Evolutionary conservation across 768 basidiomycete genomes (phyloP).

Genomic region (Lentinula edodes): DNA sequence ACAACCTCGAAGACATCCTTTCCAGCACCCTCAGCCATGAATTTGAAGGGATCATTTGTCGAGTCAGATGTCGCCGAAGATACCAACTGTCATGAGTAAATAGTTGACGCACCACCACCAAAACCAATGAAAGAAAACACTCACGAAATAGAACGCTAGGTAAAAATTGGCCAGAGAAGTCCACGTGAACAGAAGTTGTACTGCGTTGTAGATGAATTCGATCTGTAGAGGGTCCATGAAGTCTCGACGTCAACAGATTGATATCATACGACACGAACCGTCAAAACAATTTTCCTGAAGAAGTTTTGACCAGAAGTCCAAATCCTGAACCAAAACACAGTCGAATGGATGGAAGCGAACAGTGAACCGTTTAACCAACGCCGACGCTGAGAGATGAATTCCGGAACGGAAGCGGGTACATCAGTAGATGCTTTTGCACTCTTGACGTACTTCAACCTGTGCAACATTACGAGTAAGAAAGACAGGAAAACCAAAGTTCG

Average conservation of each 20-base stretch:
- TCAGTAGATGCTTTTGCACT: slow-evolving; percentile 95
- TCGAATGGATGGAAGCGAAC: slow-evolving; percentile 90
- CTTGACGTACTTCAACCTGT: slow-evolving; percentile 82
- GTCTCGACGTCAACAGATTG: neutral
- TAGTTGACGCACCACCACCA: slow-evolving; percentile 1
- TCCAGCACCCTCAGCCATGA: slow-evolving; percentile 69
- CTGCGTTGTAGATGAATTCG: slow-evolving; percentile 87
- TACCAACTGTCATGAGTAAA: slow-evolving; percentile 52
- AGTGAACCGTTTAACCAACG: slow-evolving; percentile 87
- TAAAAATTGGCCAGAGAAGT: slow-evolving; percentile 92
- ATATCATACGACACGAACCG: slow-evolving; percentile 30
- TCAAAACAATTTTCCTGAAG: slow-evolving; percentile 75
- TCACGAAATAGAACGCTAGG: slow-evolving; percentile 88
- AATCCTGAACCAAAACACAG: slow-evolving; percentile 83
- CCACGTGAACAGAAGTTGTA: slow-evolving; percentile 93
- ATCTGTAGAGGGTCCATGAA: slow-evolving; percentile 34
- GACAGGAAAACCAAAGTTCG: neutral
- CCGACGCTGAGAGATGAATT: slow-evolving; percentile 93
- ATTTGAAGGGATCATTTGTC: slow-evolving; percentile 70
- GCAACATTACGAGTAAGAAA: neutral
- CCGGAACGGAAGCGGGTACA: slow-evolving; percentile 82
- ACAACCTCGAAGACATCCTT: slow-evolving; percentile 73
- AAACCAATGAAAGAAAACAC: slow-evolving; percentile 22
- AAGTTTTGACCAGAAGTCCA: slow-evolving; percentile 90
- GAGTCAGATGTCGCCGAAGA: slow-evolving; percentile 64